phyloP scores from a whole-genome alignment of 345 rosid genomes.

The Salix koriyanagi region DNA sequence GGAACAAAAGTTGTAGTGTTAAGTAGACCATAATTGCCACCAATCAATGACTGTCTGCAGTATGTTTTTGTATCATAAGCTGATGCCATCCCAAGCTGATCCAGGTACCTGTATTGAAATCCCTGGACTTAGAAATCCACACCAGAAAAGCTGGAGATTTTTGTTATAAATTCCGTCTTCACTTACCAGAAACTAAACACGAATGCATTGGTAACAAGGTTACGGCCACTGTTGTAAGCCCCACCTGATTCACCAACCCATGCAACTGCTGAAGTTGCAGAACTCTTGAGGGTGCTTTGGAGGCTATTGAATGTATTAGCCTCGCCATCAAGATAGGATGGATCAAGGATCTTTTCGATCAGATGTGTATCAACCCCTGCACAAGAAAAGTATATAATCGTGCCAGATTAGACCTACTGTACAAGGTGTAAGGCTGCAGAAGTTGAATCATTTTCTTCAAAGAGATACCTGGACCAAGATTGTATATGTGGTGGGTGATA shows the following conservation, averaged over 20 bases:
- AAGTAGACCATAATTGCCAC: slow-evolving; percentile 86
- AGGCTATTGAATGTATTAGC: slow-evolving; percentile 48
- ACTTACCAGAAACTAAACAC: slow-evolving; percentile 88
- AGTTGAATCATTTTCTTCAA: slow-evolving; percentile 1
- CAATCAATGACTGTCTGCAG: slow-evolving; percentile 85
- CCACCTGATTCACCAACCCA: slow-evolving; percentile 99
- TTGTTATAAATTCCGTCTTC: neutral
- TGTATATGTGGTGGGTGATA: slow-evolving; percentile 80
- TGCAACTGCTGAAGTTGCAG: slow-evolving; percentile 53
- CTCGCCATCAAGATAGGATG: slow-evolving; percentile 59
- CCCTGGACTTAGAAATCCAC: slow-evolving; percentile 4
- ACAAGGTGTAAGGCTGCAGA: slow-evolving; percentile 1
- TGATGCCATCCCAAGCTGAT: slow-evolving; percentile 83
- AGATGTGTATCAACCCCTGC: slow-evolving; percentile 64
- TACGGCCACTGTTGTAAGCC: slow-evolving; percentile 85
- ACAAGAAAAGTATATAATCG: neutral
- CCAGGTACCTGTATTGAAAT: slow-evolving; percentile 67
- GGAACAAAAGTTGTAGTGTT: slow-evolving; percentile 71
- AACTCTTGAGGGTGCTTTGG: slow-evolving; percentile 43
- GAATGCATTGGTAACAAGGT: slow-evolving; percentile 77
- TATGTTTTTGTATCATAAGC: slow-evolving; percentile 69
- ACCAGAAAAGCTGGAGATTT: neutral
- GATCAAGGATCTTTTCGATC: slow-evolving; percentile 70
- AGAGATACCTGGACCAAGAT: slow-evolving; percentile 82
- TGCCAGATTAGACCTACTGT: slow-evolving; percentile 13